These are phyloP conservation scores for Echites panduratus DNA, from an alignment of 257 asterid genomes.

Conservation along the genomic window DNA sequence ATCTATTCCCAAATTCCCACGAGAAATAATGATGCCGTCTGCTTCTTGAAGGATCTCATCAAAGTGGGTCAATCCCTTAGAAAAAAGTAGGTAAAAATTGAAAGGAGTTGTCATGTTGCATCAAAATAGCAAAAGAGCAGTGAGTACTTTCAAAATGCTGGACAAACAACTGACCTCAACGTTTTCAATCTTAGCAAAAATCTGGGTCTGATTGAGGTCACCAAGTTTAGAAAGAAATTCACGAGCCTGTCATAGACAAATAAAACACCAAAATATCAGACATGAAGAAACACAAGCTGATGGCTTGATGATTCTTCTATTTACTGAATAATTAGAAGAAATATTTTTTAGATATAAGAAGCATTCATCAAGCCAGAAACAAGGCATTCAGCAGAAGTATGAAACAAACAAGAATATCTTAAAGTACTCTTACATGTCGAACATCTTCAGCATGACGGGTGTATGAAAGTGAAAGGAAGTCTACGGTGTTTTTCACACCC, in stretches of 20 bases:
- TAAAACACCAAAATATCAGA: not conserved
- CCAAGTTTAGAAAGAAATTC: conserved; percentile 69
- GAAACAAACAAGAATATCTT: not conserved
- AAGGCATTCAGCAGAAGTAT: not conserved
- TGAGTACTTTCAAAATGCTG: not conserved
- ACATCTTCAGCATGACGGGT: conserved; percentile 87
- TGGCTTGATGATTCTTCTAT: not conserved
- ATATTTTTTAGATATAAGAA: not conserved
- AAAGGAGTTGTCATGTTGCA: not conserved
- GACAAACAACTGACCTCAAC: conserved; percentile 56
- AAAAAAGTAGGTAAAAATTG: conserved; percentile 7
- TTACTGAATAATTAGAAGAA: not conserved
- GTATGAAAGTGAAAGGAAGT: conserved; percentile 71
- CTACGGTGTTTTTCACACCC: conserved; percentile 79
- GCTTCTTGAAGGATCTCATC: conserved; percentile 88
- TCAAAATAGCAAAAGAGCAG: not conserved
- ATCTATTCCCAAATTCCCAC: conserved; percentile 91
- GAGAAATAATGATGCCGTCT: conserved; percentile 82
- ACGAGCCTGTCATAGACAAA: conserved; percentile 57
- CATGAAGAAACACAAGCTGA: not conserved
- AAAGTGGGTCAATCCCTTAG: conserved; percentile 79
- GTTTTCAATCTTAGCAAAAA: conserved; percentile 81
- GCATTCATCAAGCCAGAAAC: not conserved
- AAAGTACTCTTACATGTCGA: conserved; percentile 29
- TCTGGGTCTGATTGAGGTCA: conserved; percentile 64